Conservation (phyloP, 352 stramenopile genomes). For the Phytopythium mirpurense region DNA sequence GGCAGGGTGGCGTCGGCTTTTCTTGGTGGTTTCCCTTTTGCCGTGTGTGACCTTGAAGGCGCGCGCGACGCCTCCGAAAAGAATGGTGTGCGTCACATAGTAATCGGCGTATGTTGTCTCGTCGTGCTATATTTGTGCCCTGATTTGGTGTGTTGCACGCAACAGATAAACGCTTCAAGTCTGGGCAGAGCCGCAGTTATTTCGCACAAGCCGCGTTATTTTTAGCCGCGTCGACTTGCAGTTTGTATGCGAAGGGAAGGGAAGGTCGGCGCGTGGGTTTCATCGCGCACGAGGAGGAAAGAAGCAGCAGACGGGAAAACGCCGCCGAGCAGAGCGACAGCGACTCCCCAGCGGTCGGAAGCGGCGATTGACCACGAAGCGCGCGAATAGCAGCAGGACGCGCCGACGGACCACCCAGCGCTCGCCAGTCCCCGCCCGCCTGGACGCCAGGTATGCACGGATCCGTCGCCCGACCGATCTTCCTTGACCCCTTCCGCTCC, state of each 20-base stretch:
- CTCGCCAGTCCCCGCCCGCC: not conserved
- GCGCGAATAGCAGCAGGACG: not conserved
- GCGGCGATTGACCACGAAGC: not conserved
- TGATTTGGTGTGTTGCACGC: too few species aligned
- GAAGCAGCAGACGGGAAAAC: constrained; percentile 7
- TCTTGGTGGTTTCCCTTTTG: too few species aligned
- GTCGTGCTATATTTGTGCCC: too few species aligned
- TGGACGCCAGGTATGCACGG: constrained; percentile 1
- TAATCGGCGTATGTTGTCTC: too few species aligned
- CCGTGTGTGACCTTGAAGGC: too few species aligned
- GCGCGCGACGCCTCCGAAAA: too few species aligned
- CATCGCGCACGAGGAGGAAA: not conserved
- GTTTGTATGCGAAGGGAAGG: not conserved
- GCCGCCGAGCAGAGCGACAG: constrained; percentile 4
- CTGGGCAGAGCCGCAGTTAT: too few species aligned
- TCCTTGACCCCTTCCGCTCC: not conserved
- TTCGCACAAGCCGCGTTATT: too few species aligned
- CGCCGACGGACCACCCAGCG: not conserved
- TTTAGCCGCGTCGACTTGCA: not conserved
- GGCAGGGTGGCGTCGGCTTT: too few species aligned
- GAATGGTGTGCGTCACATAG: too few species aligned
- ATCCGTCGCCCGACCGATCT: not conserved
- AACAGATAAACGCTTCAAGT: too few species aligned
- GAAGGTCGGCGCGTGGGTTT: constrained; percentile 1
- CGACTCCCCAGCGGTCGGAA: constrained; percentile 2